Evolutionary conservation across 1,284 basidiomycete genomes (phyloP).

Genomic region (Hemileia vastatrix): DNA sequence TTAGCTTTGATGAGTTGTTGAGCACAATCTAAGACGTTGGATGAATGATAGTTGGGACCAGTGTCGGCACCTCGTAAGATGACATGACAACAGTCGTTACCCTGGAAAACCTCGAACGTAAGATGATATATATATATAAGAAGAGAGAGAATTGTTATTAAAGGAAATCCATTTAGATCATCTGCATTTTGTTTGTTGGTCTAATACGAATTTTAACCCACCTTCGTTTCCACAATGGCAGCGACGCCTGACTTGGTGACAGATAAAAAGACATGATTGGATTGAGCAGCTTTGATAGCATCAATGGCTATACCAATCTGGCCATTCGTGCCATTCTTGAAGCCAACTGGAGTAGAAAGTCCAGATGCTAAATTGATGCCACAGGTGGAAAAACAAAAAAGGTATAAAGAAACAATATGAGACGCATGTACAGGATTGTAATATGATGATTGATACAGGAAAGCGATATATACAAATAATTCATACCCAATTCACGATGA

Average conservation of each 20-base stretch:
- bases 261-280: slow-evolving; percentile 80
- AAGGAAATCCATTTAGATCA: too few relatives aligned
- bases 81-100: slow-evolving; percentile 78
- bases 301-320: slow-evolving; percentile 56
- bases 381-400: slow-evolving; percentile 2
- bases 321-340: slow-evolving; percentile 52
- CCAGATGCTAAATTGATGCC: slow-evolving; percentile 61
- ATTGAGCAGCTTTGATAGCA: slow-evolving; percentile 74
- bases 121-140: too few relatives aligned
- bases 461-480: slow-evolving; percentile 24
- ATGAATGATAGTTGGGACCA: slow-evolving; percentile 73
- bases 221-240: slow-evolving; percentile 81
- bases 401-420: too few relatives aligned
- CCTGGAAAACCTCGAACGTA: too few relatives aligned
- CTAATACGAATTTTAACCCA: too few relatives aligned
- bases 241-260: slow-evolving; percentile 85
- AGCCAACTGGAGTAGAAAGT: slow-evolving; percentile 74
- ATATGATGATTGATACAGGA: slow-evolving; percentile 25
- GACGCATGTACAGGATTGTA: neutral
- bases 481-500: slow-evolving; percentile 54
- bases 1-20: slow-evolving; percentile 64
- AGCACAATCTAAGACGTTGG: slow-evolving; percentile 64
- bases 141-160: too few relatives aligned
- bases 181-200: too few relatives aligned
- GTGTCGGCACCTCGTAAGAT: slow-evolving; percentile 77